Base-by-base conservation (phyloP, 164 flowering plant genomes). In the Akebia trifoliata region DNA sequence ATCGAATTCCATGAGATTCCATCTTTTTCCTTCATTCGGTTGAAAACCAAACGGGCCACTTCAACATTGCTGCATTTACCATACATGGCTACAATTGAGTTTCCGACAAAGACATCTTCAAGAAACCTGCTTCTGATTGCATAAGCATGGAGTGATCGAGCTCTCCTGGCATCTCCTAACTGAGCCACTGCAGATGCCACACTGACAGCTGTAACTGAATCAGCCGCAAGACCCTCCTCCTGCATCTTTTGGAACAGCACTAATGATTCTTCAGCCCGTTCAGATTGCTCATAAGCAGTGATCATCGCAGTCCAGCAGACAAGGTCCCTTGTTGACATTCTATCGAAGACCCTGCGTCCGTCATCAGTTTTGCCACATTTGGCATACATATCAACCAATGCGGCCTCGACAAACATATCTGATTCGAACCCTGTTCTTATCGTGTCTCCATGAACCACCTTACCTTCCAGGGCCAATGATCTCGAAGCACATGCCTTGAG, bases 261-360 rank as follows among this genome's bases (percentile, higher is more conserved):
- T 42, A 78, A 56, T 1, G 78, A 63, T 36, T 69, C 61, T 5
- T 55, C 29, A 4, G 76, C 59, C 8, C 64, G 48, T 22, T 62
- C 72, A 2, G 76, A 62, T 50, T 78, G 72, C 59, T 75, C 76
- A 60, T 64, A 71, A 21, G 74, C 79, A 0, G 82, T 73, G 30
- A 78, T 71, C 79, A 78, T 78, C 6, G 71, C 61, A 24, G 76
- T 78, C 78, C 82, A 78, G 50, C 69, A 68, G 22, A 78, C 72
- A 4, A 71, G 49, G 49, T 78, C 82, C 32, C 76, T 75, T 12
- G 30, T 18, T 0, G 56, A 50, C 82, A 78, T 73, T 73, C 50
- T 49, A 50, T 78, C 82, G 15, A 78, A 75, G 25, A 78, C 61
- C 55, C 40, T 66, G 39, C 60, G 67, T 4, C 60, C 75, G 9